Evolutionary conservation across 1,284 basidiomycete genomes (phyloP), one percentile per base, ranked within the genome.

Genomic region (Ceratobasidium sp.): DNA sequence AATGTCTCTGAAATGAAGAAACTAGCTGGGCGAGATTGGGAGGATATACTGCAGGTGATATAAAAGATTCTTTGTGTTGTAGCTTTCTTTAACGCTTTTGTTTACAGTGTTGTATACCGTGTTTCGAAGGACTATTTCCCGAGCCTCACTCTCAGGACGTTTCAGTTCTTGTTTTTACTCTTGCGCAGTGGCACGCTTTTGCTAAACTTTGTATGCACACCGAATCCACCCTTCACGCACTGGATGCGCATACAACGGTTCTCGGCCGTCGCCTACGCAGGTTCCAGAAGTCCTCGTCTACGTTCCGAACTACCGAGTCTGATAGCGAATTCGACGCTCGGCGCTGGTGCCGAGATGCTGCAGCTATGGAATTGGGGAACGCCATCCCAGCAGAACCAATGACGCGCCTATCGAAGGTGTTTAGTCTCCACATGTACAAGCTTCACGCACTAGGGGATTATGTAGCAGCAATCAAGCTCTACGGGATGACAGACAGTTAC

Each of bases 391-490:
- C 38, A 32, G 11, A 14, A 7, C 26, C 13, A 32, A 11, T 49
- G 46, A 7, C 5, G 49, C 8, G n/a, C 16, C 52, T 7, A 41
- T 23, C n/a, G 14, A 35, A 57, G n/a, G 23, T 8, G 0, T 75
- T 77, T 57, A 78, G 76, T 66, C 64, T 79, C 6, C 38, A 66
- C 3, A 79, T 76, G 2, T 77, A 72, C 59, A 83, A 83, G 73
- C 77, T 78, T 58, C 83, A 84, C 76, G 76, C 80, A 0, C 73
- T 83, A 2, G 81, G 80, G 0, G 81, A 84, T 52, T 82, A 83
- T 52, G 74, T 74, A 1, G 26, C 13, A 2, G 73, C 76, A 1
- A 83, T 84, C 32, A 72, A 69, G 9, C 73, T 76, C 11, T 82
- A 80, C 75, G 80, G 82, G 0, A 77, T 79, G 21, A 81, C 77